phyloP scores from a whole-genome alignment of 2,329 filamentous ascomycete species.

The Colletotrichum noveboracense region DNA sequence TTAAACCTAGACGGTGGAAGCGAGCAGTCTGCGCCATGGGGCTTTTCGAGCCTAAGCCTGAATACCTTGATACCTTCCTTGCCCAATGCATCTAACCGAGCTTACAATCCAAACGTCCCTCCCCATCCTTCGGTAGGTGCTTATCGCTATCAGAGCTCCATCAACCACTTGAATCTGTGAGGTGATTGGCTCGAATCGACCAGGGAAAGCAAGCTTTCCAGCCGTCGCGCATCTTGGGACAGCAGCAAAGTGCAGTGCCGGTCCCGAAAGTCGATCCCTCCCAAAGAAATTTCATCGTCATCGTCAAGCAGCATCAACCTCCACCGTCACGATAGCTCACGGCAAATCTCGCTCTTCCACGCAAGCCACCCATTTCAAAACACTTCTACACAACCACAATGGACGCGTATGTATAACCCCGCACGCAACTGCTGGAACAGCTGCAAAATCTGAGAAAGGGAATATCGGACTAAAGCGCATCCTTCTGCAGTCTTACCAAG shows the following conservation, averaged over 20 bases:
- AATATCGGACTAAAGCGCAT: conserved; percentile 21
- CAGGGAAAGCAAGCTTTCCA: conserved; percentile 16
- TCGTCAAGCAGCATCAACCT: conserved; percentile 3
- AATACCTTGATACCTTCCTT: background rate
- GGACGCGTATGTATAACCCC: conserved; percentile 24
- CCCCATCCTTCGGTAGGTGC: background rate
- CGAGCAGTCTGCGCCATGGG: background rate
- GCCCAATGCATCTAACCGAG: conserved; percentile 5
- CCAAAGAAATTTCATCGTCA: conserved; percentile 26
- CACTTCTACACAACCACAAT: background rate
- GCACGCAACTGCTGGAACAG: background rate
- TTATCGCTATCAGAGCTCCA: conserved; percentile 17
- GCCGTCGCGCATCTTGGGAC: background rate
- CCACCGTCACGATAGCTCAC: background rate
- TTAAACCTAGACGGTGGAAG: background rate
- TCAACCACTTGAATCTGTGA: background rate
- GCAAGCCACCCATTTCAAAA: background rate
- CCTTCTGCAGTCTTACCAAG: conserved; percentile 62
- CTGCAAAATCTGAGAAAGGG: background rate
- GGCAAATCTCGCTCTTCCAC: background rate
- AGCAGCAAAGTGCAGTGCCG: background rate
- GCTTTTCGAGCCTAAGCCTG: background rate
- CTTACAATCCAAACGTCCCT: background rate
- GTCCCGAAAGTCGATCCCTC: background rate
- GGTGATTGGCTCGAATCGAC: conserved; percentile 7